phyloP scores from a whole-genome alignment of 441 rosid genomes.

The Sinapis alba region DNA sequence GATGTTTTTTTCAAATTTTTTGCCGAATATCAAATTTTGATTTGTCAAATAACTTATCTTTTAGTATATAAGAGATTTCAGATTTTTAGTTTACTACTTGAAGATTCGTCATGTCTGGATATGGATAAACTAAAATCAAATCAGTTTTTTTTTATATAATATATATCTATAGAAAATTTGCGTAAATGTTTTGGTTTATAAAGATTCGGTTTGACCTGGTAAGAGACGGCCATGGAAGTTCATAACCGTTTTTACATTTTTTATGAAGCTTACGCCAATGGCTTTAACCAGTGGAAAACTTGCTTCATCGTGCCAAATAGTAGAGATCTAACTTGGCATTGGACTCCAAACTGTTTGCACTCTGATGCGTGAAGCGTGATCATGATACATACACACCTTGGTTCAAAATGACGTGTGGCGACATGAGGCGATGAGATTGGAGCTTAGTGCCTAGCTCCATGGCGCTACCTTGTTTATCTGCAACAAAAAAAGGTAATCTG shows the following conservation, averaged over 20 bases:
- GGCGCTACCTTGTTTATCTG: too few relatives aligned
- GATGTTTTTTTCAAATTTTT: too few relatives aligned
- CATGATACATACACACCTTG: not conserved
- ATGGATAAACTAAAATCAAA: not conserved
- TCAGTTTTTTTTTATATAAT: too few relatives aligned
- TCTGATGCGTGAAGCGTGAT: not conserved
- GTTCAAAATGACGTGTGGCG: too few relatives aligned
- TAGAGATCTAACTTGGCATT: not conserved
- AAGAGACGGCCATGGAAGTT: not conserved
- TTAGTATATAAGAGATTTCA: not conserved
- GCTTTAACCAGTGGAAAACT: not conserved
- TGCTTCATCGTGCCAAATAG: not conserved
- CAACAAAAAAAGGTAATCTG: too few relatives aligned
- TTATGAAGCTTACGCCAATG: not conserved
- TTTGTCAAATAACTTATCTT: too few relatives aligned
- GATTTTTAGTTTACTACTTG: not conserved
- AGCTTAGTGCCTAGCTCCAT: too few relatives aligned
- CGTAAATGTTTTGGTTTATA: too few relatives aligned
- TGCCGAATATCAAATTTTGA: too few relatives aligned
- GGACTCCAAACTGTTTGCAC: not conserved
- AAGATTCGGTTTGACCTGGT: too few relatives aligned
- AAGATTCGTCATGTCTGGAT: not conserved
- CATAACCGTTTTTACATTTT: not conserved
- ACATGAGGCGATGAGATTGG: too few relatives aligned
- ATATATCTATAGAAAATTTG: too few relatives aligned